phyloP scores from a whole-genome alignment of 2,329 filamentous ascomycete genomes.

The Fonsecaea multimorphosa region DNA sequence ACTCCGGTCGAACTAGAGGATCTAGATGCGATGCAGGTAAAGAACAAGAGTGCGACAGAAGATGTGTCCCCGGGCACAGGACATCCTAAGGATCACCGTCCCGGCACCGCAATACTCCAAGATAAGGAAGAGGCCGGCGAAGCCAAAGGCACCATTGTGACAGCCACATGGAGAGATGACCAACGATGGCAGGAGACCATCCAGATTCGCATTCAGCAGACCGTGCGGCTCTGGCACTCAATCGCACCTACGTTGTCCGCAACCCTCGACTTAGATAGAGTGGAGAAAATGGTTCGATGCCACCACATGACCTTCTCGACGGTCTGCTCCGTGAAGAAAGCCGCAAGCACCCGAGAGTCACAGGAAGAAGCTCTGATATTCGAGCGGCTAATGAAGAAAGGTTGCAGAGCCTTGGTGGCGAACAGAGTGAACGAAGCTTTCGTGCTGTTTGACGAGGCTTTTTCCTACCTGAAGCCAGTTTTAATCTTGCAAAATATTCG shows the following conservation, averaged over 20 bases:
- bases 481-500: not conserved
- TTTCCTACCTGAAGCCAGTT: not conserved
- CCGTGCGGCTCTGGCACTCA: not conserved
- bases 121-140: not conserved
- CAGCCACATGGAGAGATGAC: not conserved
- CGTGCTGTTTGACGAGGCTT: not conserved
- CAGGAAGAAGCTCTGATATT: not conserved
- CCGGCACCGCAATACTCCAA: not conserved
- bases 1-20: not conserved
- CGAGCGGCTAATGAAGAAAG: not conserved
- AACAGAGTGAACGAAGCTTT: not conserved
- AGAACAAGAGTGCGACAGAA: not conserved
- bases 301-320: conserved; percentile 1
- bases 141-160: not conserved
- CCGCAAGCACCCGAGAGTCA: not conserved
- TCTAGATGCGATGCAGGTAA: not conserved
- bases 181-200: not conserved
- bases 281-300: conserved; percentile 2
- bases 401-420: not conserved
- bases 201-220: not conserved
- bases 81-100: not conserved
- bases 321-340: not conserved
- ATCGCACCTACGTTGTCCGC: not conserved
- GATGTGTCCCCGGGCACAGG: not conserved
- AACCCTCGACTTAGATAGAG: not conserved